phyloP scores from a whole-genome alignment of 164 flowering plant genomes.

The Tetrastigma voinierianum region DNA sequence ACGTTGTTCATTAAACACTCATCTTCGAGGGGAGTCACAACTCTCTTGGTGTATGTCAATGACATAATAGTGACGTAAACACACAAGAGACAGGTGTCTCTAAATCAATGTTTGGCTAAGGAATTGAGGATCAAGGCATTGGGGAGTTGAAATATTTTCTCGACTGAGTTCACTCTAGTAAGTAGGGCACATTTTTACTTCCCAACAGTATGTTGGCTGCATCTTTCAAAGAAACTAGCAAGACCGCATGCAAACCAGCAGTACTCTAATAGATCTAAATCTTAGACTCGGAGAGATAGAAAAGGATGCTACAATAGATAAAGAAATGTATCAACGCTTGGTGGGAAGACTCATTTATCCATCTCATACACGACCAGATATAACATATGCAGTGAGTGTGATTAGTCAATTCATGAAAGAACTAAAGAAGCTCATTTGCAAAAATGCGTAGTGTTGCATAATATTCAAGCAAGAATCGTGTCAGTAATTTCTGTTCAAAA shows the following conservation, averaged over 20 bases:
- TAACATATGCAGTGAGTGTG: constrained; percentile 5
- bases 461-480: constrained; percentile 1
- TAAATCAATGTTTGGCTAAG: constrained; percentile 1
- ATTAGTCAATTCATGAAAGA: constrained; percentile 9
- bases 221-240: constrained; percentile 10
- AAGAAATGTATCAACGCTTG: neutral
- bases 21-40: neutral
- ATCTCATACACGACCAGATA: constrained; percentile 4
- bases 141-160: constrained; percentile 11
- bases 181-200: constrained; percentile 12
- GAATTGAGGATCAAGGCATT: constrained; percentile 12
- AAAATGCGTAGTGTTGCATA: neutral
- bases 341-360: constrained; percentile 12
- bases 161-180: constrained; percentile 4
- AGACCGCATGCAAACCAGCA: constrained; percentile 4
- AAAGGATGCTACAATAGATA: neutral
- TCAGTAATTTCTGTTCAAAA: constrained; percentile 7
- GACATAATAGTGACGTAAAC: constrained; percentile 2
- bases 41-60: constrained; percentile 2
- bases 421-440: constrained; percentile 1
- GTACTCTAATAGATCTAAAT: constrained; percentile 4
- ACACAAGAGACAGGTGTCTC: neutral
- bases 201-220: constrained; percentile 7
- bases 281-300: neutral
- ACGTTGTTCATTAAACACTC: constrained; percentile 7